A percentile compares a stretch with the other conserved stretches of the same genome.
Conservation (phyloP, 148 eudicot genomes). For the Rhododendron griersonianum region DNA sequence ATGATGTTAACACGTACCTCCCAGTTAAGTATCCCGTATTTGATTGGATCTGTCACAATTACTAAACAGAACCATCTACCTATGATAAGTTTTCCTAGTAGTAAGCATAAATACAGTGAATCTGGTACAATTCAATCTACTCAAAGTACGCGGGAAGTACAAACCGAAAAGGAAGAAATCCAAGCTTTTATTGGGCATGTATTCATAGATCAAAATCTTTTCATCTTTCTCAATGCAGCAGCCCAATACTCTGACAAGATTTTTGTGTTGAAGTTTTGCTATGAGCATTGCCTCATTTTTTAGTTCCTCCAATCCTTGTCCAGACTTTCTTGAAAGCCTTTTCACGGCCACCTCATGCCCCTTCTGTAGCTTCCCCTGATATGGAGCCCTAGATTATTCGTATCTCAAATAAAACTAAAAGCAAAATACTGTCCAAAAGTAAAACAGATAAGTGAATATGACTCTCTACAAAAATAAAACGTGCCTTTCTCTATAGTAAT, state of each 20-base stretch:
- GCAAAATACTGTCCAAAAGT: not conserved
- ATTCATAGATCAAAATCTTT: not conserved
- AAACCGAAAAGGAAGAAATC: not conserved
- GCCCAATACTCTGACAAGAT: conserved; percentile 8
- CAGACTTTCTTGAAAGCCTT: not conserved
- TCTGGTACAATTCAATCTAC: not conserved
- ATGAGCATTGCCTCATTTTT: too few species aligned
- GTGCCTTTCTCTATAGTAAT: not conserved
- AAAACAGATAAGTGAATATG: not conserved
- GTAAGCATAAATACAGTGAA: not conserved
- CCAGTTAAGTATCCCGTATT: not conserved
- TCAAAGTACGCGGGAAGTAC: not conserved
- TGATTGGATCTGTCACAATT: not conserved
- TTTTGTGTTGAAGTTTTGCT: not conserved
- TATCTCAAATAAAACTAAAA: not conserved
- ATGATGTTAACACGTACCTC: not conserved
- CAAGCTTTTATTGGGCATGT: too few species aligned
- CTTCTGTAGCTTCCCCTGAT: not conserved
- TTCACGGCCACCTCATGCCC: conserved; percentile 3
- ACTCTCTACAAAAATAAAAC: not conserved
- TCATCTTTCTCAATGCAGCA: conserved; percentile 5
- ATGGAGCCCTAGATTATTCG: not conserved
- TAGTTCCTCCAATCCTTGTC: too few species aligned
- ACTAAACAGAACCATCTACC: not conserved
- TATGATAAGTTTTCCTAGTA: not conserved